A percentile compares a stretch with the other conserved stretches of the same genome.
Evolutionary conservation across 345 rosid genomes (phyloP).

Genomic region (Excoecaria cochinchinensis): DNA sequence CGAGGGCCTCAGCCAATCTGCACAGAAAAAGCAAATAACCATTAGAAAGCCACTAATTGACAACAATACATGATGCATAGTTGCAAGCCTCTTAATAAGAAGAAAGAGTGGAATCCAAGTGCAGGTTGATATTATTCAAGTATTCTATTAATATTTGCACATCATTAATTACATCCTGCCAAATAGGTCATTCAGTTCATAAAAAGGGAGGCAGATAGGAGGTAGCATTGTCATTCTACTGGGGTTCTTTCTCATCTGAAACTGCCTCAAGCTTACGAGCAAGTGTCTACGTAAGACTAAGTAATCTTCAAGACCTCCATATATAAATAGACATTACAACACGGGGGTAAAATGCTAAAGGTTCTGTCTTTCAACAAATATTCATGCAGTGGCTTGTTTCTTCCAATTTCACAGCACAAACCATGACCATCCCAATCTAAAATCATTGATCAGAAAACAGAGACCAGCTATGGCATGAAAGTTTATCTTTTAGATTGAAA

Average conservation of each 20-base stretch:
- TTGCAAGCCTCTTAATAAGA: background rate
- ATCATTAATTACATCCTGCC: background rate
- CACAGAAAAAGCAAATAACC: background rate
- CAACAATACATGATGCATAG: background rate
- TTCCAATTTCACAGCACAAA: background rate
- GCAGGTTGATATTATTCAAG: background rate
- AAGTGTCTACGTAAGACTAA: background rate
- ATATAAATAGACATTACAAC: background rate
- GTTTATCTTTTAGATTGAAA: background rate
- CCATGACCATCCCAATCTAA: background rate
- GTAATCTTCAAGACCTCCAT: background rate
- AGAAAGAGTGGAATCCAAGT: background rate
- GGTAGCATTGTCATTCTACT: background rate
- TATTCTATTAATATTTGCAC: background rate
- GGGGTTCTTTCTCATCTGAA: background rate
- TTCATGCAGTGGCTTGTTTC: background rate
- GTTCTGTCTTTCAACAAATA: background rate
- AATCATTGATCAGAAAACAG: background rate
- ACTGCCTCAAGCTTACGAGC: background rate
- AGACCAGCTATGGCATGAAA: background rate
- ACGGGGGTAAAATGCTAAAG: background rate
- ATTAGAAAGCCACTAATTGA: background rate
- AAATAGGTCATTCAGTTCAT: background rate
- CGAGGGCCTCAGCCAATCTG: slow-evolving; percentile 97
- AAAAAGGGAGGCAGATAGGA: background rate